Evolutionary conservation across 352 stramenopile species (phyloP).

Genomic region (Phytopythium ostracodes): DNA sequence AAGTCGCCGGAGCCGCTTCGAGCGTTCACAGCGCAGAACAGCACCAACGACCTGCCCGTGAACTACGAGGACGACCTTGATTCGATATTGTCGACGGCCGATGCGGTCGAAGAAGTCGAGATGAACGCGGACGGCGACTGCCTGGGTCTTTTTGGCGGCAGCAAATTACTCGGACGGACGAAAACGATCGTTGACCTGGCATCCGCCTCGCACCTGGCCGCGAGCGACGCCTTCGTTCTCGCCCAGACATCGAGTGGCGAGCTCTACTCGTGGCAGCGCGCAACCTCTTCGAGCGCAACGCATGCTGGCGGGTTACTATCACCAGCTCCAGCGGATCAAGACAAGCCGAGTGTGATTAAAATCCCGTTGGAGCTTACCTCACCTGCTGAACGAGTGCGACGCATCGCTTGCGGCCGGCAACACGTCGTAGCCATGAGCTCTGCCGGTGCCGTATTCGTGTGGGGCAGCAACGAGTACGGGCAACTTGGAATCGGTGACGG

Average conservation of each 20-base stretch:
- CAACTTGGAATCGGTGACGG: slow-evolving; percentile 43
- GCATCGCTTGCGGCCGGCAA: slow-evolving; percentile 37
- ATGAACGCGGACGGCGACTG: slow-evolving; percentile 37
- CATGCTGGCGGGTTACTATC: not conserved
- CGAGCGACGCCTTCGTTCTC: slow-evolving; percentile 30
- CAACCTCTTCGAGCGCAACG: not conserved
- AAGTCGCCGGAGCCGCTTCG: slow-evolving; percentile 15
- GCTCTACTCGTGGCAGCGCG: slow-evolving; percentile 35
- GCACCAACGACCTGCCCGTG: not conserved
- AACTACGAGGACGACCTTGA: not conserved
- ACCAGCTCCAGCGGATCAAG: not conserved
- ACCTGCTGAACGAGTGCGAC: slow-evolving; percentile 19
- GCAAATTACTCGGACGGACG: slow-evolving; percentile 32
- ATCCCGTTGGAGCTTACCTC: slow-evolving; percentile 8
- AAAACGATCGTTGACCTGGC: slow-evolving; percentile 42
- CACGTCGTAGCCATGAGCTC: slow-evolving; percentile 33
- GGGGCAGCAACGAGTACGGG: slow-evolving; percentile 63
- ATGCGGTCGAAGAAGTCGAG: slow-evolving; percentile 13
- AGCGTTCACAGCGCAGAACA: slow-evolving; percentile 6
- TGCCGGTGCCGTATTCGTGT: slow-evolving; percentile 36
- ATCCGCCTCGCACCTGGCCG: slow-evolving; percentile 30
- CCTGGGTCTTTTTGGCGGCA: slow-evolving; percentile 42
- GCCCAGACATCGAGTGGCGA: slow-evolving; percentile 24
- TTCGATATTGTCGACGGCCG: not conserved
- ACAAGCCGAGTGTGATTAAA: slow-evolving; percentile 10